Evolutionary conservation across 2,329 filamentous ascomycete species (phyloP).

Genomic region (Colletotrichum sp.): DNA sequence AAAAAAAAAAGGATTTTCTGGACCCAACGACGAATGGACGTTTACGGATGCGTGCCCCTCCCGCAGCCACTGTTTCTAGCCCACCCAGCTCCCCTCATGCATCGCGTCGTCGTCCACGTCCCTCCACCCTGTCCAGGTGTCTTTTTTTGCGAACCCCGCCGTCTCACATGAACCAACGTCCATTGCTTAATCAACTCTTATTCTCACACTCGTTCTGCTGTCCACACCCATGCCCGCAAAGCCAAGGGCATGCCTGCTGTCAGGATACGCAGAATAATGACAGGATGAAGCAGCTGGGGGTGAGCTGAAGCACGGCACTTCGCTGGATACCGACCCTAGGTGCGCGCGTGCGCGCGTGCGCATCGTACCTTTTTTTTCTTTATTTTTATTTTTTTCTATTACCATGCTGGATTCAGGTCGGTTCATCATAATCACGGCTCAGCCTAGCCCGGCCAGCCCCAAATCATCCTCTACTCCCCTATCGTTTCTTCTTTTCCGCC

Average conservation of each 20-base stretch:
- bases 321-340: neutral
- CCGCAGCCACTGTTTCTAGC: neutral
- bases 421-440: conserved; percentile 2
- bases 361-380: neutral
- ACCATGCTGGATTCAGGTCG: neutral
- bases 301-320: neutral
- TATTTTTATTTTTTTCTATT: neutral
- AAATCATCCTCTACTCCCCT: neutral
- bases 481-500: conserved; percentile 2
- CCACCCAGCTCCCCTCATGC: neutral
- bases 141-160: neutral
- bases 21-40: neutral
- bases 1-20: neutral
- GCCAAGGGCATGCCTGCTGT: neutral
- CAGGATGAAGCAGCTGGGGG: neutral
- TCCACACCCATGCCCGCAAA: neutral
- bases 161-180: conserved; percentile 6
- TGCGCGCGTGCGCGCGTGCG: neutral
- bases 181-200: neutral
- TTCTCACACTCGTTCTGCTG: neutral
- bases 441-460: conserved; percentile 3
- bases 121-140: neutral
- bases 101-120: neutral
- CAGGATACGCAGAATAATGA: neutral
- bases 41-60: neutral